These are phyloP conservation scores for Penicillium hesseltinei DNA, from an alignment of 2,329 filamentous ascomycete genomes.

Conservation along the genomic window DNA sequence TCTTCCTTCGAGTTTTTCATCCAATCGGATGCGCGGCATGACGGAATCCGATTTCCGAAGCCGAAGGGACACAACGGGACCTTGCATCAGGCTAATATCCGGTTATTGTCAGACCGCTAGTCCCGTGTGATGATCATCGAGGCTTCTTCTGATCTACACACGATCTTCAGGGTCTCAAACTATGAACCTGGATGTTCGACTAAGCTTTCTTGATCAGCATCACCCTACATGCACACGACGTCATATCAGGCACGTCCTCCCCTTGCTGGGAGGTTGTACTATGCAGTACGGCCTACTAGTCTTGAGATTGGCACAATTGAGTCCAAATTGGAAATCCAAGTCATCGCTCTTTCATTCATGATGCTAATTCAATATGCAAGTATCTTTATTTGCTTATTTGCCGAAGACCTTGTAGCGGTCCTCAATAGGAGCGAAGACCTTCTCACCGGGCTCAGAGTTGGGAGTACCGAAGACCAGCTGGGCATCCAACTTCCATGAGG, in stretches of 20 bases:
- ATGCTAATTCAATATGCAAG: constrained; percentile 1
- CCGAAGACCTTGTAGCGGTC: constrained; percentile 38
- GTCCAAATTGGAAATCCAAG: not conserved
- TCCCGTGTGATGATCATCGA: not conserved
- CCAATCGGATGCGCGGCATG: constrained; percentile 7
- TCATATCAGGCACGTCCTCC: not conserved
- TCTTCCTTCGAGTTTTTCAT: not conserved
- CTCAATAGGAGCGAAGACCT: constrained; percentile 31
- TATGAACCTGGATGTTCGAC: not conserved
- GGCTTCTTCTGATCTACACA: not conserved
- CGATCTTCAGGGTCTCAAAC: not conserved
- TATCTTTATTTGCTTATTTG: constrained; percentile 24
- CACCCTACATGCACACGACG: not conserved
- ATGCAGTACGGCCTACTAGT: not conserved
- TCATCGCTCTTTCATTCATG: constrained; percentile 3
- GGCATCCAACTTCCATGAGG: constrained; percentile 71
- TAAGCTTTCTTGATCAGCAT: not conserved
- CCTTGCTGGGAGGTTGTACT: not conserved
- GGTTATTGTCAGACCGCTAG: not conserved
- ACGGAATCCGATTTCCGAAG: constrained; percentile 7
- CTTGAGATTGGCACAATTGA: not conserved
- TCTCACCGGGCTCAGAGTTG: constrained; percentile 23
- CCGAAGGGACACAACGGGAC: not conserved
- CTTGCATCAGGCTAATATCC: not conserved
- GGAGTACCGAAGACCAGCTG: constrained; percentile 75